Conservation (phyloP, 148 eudicot species). For the Beta vulgaris region DNA sequence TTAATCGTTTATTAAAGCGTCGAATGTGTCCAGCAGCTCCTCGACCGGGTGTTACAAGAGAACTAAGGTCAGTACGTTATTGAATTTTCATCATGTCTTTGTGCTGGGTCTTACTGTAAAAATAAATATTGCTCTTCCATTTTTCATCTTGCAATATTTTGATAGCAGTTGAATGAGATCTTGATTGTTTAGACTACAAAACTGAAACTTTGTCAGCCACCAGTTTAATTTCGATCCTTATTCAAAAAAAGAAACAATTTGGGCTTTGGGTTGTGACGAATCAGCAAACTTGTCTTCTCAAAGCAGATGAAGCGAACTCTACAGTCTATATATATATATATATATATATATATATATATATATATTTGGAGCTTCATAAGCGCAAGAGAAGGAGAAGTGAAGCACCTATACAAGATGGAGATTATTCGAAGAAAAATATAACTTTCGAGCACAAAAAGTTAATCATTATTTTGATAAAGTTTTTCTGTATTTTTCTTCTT, state of each 20-base stretch:
- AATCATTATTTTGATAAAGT: too few species aligned
- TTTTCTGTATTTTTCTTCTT: neutral
- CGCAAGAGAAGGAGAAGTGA: too few species aligned
- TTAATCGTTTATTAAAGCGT: conserved; percentile 92
- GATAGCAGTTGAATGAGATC: neutral
- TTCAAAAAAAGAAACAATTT: neutral
- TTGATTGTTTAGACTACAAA: neutral
- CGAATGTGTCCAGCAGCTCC: conserved; percentile 98
- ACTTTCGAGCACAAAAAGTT: too few species aligned
- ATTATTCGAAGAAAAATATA: too few species aligned
- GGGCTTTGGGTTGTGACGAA: neutral
- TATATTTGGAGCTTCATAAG: too few species aligned
- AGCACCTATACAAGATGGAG: too few species aligned
- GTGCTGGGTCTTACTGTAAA: neutral
- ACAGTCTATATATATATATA: too few species aligned
- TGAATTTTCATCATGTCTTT: conserved; percentile 1
- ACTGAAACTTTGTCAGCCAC: neutral
- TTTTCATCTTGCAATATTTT: neutral
- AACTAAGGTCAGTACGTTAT: conserved; percentile 59
- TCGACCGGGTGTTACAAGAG: conserved; percentile 94
- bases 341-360: too few species aligned
- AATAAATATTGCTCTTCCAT: neutral
- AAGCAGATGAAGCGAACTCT: too few species aligned
- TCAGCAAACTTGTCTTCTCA: too few species aligned
- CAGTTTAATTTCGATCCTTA: neutral